Evolutionary conservation across 352 stramenopile species (phyloP).

Genomic region (Phytophthora vignae): DNA sequence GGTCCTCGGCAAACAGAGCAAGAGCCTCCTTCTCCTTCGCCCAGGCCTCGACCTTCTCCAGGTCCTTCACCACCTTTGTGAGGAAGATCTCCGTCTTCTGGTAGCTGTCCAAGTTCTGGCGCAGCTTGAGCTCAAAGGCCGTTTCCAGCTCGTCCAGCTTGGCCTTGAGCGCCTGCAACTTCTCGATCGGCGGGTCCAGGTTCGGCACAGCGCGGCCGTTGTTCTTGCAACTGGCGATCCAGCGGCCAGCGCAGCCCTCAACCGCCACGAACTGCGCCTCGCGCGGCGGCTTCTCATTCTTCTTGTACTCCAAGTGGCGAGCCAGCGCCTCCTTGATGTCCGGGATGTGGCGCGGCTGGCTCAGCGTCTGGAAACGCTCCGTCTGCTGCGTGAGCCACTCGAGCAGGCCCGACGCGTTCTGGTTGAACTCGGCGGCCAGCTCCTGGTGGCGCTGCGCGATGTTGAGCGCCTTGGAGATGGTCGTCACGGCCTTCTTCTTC

Average conservation of each 20-base stretch:
- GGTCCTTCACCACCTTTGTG: slow-evolving; percentile 85
- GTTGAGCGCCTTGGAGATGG: slow-evolving; percentile 91
- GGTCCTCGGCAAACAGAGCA: slow-evolving; percentile 69
- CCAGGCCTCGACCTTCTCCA: slow-evolving; percentile 87
- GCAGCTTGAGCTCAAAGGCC: slow-evolving; percentile 76
- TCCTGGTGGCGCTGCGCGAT: slow-evolving; percentile 92
- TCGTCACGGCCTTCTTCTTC: slow-evolving; percentile 91
- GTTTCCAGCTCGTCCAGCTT: slow-evolving; percentile 73
- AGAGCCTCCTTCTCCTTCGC: slow-evolving; percentile 83
- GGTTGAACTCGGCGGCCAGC: slow-evolving; percentile 76
- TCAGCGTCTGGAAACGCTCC: slow-evolving; percentile 79
- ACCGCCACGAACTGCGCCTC: slow-evolving; percentile 85
- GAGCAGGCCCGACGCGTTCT: slow-evolving; percentile 70
- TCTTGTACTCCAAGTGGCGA: slow-evolving; percentile 86
- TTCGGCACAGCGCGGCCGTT: slow-evolving; percentile 79
- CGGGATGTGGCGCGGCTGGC: slow-evolving; percentile 64
- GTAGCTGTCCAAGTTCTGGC: slow-evolving; percentile 81
- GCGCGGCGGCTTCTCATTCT: slow-evolving; percentile 86
- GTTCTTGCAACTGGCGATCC: slow-evolving; percentile 90
- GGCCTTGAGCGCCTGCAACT: slow-evolving; percentile 80
- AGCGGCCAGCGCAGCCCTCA: slow-evolving; percentile 81
- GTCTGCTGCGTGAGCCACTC: slow-evolving; percentile 81
- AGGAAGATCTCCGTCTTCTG: slow-evolving; percentile 87
- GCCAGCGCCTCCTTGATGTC: slow-evolving; percentile 76
- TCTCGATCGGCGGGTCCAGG: slow-evolving; percentile 78